Evolutionary conservation across 352 stramenopile species (phyloP).

Genomic region (Phytophthora capsici): DNA sequence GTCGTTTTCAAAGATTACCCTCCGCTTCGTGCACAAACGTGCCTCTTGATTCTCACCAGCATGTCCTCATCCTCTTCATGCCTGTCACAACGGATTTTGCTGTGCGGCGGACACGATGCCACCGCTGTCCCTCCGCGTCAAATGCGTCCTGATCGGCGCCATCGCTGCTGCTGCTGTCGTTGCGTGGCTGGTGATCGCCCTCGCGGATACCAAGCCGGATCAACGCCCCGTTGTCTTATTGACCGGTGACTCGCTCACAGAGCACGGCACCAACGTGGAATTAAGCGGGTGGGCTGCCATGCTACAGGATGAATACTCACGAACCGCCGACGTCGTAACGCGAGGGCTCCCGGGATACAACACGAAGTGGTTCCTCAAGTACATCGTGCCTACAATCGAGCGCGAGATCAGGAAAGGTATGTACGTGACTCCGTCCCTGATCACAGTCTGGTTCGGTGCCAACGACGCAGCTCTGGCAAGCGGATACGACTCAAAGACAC

Average conservation of each 20-base stretch:
- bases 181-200: constrained; percentile 24
- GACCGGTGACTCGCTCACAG: constrained; percentile 51
- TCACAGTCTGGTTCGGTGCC: constrained; percentile 33
- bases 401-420: constrained; percentile 21
- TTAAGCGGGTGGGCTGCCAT: constrained; percentile 38
- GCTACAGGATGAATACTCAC: constrained; percentile 43
- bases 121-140: constrained; percentile 8
- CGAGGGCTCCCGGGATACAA: constrained; percentile 50
- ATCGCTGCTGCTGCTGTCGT: constrained; percentile 14
- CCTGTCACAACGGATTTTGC: constrained; percentile 27
- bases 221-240: constrained; percentile 36
- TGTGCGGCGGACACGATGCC: background rate
- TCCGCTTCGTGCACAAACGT: constrained; percentile 15
- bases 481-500: constrained; percentile 21
- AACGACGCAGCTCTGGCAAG: constrained; percentile 31
- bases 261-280: constrained; percentile 33
- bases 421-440: constrained; percentile 21
- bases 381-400: constrained; percentile 24
- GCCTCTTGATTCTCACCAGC: background rate
- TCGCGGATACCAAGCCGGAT: constrained; percentile 16
- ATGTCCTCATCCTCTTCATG: background rate
- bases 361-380: constrained; percentile 53
- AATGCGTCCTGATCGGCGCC: constrained; percentile 8
- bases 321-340: constrained; percentile 43
- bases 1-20: background rate